Percentiles rank a stretch among this genome's conserved stretches.
phyloP scores from a whole-genome alignment of 2,329 filamentous ascomycete genomes.

The Juglanconis sp. region DNA sequence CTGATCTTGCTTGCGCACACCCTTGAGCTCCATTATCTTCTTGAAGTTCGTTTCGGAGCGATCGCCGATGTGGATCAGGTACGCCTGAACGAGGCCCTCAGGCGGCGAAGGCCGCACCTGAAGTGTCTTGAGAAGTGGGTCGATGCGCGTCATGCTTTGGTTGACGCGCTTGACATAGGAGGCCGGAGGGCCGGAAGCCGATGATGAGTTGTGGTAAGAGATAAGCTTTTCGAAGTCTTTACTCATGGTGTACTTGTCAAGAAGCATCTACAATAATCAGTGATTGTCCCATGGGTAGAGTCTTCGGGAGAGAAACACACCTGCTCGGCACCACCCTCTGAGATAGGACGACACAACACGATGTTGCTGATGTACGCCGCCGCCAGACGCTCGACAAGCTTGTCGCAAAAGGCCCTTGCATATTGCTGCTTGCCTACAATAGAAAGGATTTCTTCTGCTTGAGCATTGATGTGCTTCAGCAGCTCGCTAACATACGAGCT shows the following conservation, averaged over 20 bases:
- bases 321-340: conserved; percentile 91
- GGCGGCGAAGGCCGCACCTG: conserved; percentile 89
- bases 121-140: conserved; percentile 90
- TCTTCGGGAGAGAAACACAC: conserved; percentile 36
- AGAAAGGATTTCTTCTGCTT: conserved; percentile 70
- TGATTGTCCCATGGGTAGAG: not conserved
- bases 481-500: conserved; percentile 88
- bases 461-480: conserved; percentile 67
- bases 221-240: conserved; percentile 73
- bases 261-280: conserved; percentile 67
- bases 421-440: conserved; percentile 89
- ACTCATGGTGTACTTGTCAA: conserved; percentile 89
- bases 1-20: conserved; percentile 81
- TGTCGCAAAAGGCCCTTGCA: conserved; percentile 89
- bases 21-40: conserved; percentile 94
- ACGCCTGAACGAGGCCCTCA: conserved; percentile 93
- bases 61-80: conserved; percentile 95
- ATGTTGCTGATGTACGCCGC: conserved; percentile 78
- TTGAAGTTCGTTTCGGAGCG: conserved; percentile 91
- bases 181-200: conserved; percentile 41
- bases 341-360: conserved; percentile 84
- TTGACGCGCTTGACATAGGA: conserved; percentile 85
- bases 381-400: conserved; percentile 85
- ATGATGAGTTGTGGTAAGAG: conserved; percentile 53
- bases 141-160: conserved; percentile 78